Conservation (phyloP, 805 yeast genomes). For the Yarrowia yakushimensis region DNA sequence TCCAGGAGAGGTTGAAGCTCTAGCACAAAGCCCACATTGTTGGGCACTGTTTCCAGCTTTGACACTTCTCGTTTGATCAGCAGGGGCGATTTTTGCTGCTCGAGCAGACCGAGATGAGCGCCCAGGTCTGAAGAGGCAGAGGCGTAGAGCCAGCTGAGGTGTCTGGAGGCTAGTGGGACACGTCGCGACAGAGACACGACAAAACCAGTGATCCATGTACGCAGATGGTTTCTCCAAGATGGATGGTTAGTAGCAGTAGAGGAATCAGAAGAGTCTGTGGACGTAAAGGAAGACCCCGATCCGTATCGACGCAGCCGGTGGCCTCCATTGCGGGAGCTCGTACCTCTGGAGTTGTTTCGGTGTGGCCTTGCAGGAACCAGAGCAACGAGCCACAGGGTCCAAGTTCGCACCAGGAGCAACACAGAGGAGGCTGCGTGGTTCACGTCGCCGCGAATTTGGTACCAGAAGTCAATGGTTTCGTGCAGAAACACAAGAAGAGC, state of each 20-base stretch:
- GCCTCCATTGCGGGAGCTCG: background rate
- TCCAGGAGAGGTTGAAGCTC: slow-evolving; percentile 5
- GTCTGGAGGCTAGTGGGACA: background rate
- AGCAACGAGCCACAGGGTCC: background rate
- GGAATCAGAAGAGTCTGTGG: background rate
- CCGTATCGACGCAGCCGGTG: background rate
- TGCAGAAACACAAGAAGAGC: slow-evolving; percentile 24
- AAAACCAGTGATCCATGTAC: background rate
- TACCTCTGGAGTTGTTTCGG: background rate
- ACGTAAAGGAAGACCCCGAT: background rate
- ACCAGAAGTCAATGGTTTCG: background rate
- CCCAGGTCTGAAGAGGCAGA: slow-evolving; percentile 1
- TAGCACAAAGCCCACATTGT: slow-evolving; percentile 4
- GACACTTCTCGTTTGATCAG: slow-evolving; percentile 5
- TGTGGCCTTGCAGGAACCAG: background rate
- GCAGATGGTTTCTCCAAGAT: background rate
- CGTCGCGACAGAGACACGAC: background rate
- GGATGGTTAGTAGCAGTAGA: background rate
- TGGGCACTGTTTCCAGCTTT: slow-evolving; percentile 4
- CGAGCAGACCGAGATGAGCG: slow-evolving; percentile 2
- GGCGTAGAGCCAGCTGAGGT: slow-evolving; percentile 12
- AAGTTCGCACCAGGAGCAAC: slow-evolving; percentile 8
- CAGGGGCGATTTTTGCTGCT: slow-evolving; percentile 2
- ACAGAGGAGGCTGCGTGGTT: slow-evolving; percentile 11
- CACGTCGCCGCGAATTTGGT: background rate